Evolutionary conservation across 78 protist species (phyloP).

Genomic region (Cavenderia fasciculata): DNA sequence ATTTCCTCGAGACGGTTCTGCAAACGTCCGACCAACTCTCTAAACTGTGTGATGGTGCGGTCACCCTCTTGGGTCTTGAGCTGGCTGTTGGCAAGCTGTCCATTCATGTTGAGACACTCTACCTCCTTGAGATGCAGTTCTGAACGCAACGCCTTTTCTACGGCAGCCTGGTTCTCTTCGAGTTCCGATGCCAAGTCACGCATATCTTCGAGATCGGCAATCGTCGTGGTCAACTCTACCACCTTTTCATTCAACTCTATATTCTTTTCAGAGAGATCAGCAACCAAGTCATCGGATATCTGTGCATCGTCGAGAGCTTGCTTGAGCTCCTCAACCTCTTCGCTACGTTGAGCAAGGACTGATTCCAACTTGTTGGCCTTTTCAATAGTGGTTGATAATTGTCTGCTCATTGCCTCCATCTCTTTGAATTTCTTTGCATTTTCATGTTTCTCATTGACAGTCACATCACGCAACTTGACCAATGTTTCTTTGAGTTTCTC

Average conservation of each 20-base stretch:
- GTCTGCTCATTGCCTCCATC: constrained; percentile 10
- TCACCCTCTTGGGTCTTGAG: constrained; percentile 51
- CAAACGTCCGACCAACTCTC: constrained; percentile 51
- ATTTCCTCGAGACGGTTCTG: constrained; percentile 66
- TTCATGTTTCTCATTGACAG: constrained; percentile 74
- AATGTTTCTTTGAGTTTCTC: constrained; percentile 70
- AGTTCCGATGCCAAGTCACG: constrained; percentile 61
- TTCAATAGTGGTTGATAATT: neutral
- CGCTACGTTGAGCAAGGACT: constrained; percentile 17
- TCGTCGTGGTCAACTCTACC: constrained; percentile 9
- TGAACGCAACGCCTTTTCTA: constrained; percentile 49
- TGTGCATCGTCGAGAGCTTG: constrained; percentile 75
- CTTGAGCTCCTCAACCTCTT: constrained; percentile 53
- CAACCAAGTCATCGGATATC: constrained; percentile 17
- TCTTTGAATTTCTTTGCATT: constrained; percentile 61
- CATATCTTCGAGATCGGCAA: constrained; percentile 67
- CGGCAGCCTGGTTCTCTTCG: constrained; percentile 69
- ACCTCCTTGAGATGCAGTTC: constrained; percentile 53
- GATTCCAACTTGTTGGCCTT: constrained; percentile 36
- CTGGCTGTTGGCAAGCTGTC: constrained; percentile 47
- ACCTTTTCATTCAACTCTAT: constrained; percentile 62
- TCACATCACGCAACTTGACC: constrained; percentile 68
- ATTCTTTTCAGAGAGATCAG: constrained; percentile 68
- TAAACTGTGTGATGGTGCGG: constrained; percentile 49
- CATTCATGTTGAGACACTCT: constrained; percentile 51